These are phyloP conservation scores for Tillandsia fasciculata DNA, from an alignment of 176 grass and related monocot species.

Conservation along the genomic window DNA sequence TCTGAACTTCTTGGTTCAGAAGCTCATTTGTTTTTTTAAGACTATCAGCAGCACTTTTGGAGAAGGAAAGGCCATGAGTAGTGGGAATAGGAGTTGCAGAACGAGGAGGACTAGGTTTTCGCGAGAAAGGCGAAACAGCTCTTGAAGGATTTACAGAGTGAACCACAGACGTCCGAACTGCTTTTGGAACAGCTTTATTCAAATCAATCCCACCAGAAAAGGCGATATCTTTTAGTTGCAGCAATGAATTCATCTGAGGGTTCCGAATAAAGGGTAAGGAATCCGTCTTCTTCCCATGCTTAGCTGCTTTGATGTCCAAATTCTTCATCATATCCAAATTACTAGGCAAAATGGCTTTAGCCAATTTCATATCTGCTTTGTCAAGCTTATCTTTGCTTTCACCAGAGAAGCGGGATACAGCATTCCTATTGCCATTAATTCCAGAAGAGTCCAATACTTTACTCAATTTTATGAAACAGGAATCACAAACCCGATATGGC, in stretches of 20 bases:
- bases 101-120: slow-evolving; percentile 68
- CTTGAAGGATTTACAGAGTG: slow-evolving; percentile 71
- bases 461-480: slow-evolving; percentile 86
- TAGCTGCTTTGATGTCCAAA: slow-evolving; percentile 67
- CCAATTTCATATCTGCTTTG: slow-evolving; percentile 39
- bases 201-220: slow-evolving; percentile 57
- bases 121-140: slow-evolving; percentile 92
- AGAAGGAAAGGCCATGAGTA: slow-evolving; percentile 69
- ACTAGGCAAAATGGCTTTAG: slow-evolving; percentile 46
- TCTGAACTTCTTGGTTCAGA: slow-evolving; percentile 78
- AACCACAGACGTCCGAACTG: slow-evolving; percentile 39
- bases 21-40: slow-evolving; percentile 75
- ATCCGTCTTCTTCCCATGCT: slow-evolving; percentile 53
- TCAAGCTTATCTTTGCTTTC: slow-evolving; percentile 40
- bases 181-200: slow-evolving; percentile 52
- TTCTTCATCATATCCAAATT: slow-evolving; percentile 86
- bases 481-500: slow-evolving; percentile 90
- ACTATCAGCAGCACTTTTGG: slow-evolving; percentile 55
- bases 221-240: slow-evolving; percentile 65
- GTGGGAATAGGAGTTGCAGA: slow-evolving; percentile 76
- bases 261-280: slow-evolving; percentile 41
- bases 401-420: slow-evolving; percentile 35
- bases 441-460: slow-evolving; percentile 40
- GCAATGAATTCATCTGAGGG: slow-evolving; percentile 66
- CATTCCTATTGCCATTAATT: slow-evolving; percentile 54